A percentile compares a stretch with the other conserved stretches of the same genome.
These are phyloP conservation scores for Leccinum pellstonianum DNA, from an alignment of 768 basidiomycete genomes.

Conservation along the genomic window DNA sequence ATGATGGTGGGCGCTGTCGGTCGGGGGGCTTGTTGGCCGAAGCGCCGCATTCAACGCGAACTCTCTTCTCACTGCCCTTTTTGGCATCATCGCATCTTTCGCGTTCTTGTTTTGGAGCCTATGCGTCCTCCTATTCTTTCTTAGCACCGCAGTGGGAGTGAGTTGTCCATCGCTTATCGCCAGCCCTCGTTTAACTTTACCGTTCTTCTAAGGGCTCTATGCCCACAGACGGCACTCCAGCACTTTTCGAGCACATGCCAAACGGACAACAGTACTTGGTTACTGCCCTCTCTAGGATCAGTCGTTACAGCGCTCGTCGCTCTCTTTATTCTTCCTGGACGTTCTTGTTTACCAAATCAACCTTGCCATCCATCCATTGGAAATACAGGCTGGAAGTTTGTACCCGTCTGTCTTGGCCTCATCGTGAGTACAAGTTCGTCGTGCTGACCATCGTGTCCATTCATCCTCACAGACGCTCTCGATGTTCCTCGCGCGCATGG, in stretches of 20 bases:
- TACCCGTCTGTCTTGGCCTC: constrained; percentile 72
- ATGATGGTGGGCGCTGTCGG: too few relatives aligned
- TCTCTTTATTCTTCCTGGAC: constrained; percentile 72
- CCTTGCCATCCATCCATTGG: constrained; percentile 64
- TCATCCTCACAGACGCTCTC: constrained; percentile 60
- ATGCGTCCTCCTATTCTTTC: constrained; percentile 77
- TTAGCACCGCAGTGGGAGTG: constrained; percentile 94
- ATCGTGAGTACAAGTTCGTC: constrained; percentile 58
- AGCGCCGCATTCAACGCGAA: too few relatives aligned
- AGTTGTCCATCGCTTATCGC: constrained; percentile 26
- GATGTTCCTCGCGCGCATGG: constrained; percentile 86
- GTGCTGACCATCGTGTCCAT: constrained; percentile 1
- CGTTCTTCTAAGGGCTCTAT: constrained; percentile 72
- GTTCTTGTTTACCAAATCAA: constrained; percentile 55
- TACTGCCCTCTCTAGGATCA: constrained; percentile 81
- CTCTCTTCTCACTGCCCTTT: constrained; percentile 47
- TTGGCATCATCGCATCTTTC: constrained; percentile 79
- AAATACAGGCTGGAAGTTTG: constrained; percentile 89
- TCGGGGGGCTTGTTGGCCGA: too few relatives aligned
- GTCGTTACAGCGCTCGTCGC: constrained; percentile 82
- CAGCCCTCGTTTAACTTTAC: neutral
- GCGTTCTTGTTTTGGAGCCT: constrained; percentile 65
- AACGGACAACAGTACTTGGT: constrained; percentile 89
- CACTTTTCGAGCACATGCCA: constrained; percentile 86
- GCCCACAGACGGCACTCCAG: constrained; percentile 93